Evolutionary conservation across 352 stramenopile genomes (phyloP).

Genomic region (Peronosclerospora sorghi): DNA sequence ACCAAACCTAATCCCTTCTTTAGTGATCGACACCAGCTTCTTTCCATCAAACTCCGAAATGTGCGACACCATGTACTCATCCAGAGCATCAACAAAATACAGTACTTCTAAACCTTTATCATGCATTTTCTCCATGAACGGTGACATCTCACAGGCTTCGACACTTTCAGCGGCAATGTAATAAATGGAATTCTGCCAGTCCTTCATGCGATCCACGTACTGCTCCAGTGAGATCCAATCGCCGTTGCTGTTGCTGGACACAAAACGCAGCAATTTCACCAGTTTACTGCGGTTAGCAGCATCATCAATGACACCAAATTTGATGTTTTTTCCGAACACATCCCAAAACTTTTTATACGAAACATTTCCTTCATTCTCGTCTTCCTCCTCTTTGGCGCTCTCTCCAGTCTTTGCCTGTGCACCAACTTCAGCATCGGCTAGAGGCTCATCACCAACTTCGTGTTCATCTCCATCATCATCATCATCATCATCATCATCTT

Average conservation of each 20-base stretch:
- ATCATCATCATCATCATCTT: constrained; percentile 77
- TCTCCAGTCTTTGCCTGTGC: constrained; percentile 34
- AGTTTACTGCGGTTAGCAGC: constrained; percentile 90
- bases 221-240: constrained; percentile 92
- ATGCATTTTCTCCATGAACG: constrained; percentile 95
- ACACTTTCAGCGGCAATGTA: constrained; percentile 93
- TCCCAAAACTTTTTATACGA: constrained; percentile 98
- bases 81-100: constrained; percentile 96
- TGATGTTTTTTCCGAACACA: constrained; percentile 96
- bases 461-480: constrained; percentile 45
- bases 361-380: constrained; percentile 56
- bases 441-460: constrained; percentile 16
- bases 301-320: constrained; percentile 99
- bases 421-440: constrained; percentile 1
- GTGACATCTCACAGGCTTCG: constrained; percentile 88
- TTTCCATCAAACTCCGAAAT: constrained; percentile 91
- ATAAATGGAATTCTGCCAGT: constrained; percentile 99
- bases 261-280: constrained; percentile 95
- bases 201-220: constrained; percentile 97
- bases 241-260: constrained; percentile 87
- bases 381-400: constrained; percentile 17
- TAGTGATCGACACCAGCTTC: constrained; percentile 94
- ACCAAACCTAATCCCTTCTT: constrained; percentile 97
- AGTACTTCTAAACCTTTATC: constrained; percentile 97
- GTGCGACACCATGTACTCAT: constrained; percentile 96